Conservation (phyloP, 352 stramenopile genomes). For the Phytophthora hibernalis region DNA sequence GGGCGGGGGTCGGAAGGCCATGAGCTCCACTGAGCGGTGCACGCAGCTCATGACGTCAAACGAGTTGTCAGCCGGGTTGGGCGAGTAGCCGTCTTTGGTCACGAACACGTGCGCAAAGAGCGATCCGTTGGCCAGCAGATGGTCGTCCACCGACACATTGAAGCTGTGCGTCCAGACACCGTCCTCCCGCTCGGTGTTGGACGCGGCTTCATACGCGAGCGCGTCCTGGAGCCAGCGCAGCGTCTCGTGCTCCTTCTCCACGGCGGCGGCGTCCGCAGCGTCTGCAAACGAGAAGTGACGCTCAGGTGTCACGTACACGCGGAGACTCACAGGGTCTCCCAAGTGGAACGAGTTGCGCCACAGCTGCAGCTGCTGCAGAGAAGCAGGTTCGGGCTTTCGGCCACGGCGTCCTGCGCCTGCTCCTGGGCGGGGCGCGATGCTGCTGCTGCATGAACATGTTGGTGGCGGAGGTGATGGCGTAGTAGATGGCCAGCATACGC, state of each 20-base stretch:
- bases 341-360: slow-evolving; percentile 67
- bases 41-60: slow-evolving; percentile 65
- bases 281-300: slow-evolving; percentile 59
- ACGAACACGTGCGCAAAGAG: slow-evolving; percentile 89
- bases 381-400: slow-evolving; percentile 16
- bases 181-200: slow-evolving; percentile 61
- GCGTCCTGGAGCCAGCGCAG: slow-evolving; percentile 67
- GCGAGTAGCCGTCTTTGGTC: slow-evolving; percentile 72
- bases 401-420: slow-evolving; percentile 22
- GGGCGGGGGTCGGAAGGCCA: slow-evolving; percentile 75
- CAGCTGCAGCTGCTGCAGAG: slow-evolving; percentile 18
- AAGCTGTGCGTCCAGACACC: slow-evolving; percentile 51
- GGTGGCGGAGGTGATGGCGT: slow-evolving; percentile 73
- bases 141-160: slow-evolving; percentile 80
- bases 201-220: slow-evolving; percentile 56
- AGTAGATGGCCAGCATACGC: slow-evolving; percentile 85
- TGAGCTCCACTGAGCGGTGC: slow-evolving; percentile 70
- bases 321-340: slow-evolving; percentile 59
- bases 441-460: slow-evolving; percentile 40
- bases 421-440: not conserved
- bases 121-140: slow-evolving; percentile 78
- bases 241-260: slow-evolving; percentile 56
- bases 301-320: slow-evolving; percentile 72
- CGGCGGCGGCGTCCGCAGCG: slow-evolving; percentile 27
- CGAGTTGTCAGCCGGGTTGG: slow-evolving; percentile 66